phyloP scores from a whole-genome alignment of 2,329 filamentous ascomycete species.

The Stachybotrys elegans region DNA sequence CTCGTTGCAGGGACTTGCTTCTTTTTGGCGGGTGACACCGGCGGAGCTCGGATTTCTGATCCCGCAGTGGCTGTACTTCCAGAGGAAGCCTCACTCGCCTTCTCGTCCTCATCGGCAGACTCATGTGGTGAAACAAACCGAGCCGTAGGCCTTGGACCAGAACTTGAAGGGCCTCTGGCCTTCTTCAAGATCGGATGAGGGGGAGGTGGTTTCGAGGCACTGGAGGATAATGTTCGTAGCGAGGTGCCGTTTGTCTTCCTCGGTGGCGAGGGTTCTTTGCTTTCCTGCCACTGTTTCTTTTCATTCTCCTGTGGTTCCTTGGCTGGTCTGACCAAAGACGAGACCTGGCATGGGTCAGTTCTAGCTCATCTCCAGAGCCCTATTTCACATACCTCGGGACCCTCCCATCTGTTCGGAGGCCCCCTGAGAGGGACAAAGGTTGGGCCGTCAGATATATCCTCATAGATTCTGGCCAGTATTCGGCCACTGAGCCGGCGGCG shows the following conservation, averaged over 20 bases:
- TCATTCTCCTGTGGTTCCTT: no score
- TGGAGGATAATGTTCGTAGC: no score
- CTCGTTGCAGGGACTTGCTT: conserved; percentile 22
- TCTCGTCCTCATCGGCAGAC: conserved; percentile 36
- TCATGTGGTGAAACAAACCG: conserved; percentile 53
- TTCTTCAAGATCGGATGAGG: conserved; percentile 58
- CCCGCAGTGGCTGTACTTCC: conserved; percentile 30
- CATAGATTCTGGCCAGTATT: conserved; percentile 50
- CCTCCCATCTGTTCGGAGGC: conserved; percentile 49
- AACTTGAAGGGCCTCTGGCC: conserved; percentile 45
- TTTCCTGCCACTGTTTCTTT: no score
- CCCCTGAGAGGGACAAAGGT: conserved; percentile 52
- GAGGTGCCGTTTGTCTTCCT: no score
- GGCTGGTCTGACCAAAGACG: no score
- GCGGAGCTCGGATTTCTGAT: conserved; percentile 21
- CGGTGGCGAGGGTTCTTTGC: conserved; percentile 1
- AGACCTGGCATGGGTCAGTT: no score
- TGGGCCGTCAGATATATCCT: conserved; percentile 52
- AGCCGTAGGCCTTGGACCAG: conserved; percentile 52
- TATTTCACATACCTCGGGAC: conserved; percentile 35
- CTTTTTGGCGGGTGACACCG: conserved; percentile 21
- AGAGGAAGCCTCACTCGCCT: conserved; percentile 27
- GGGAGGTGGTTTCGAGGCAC: conserved; percentile 38
- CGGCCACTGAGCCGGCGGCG: conserved; percentile 46
- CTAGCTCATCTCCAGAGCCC: no score